Conservation (phyloP, 208 protist species). For the Phytomonas serpens region DNA sequence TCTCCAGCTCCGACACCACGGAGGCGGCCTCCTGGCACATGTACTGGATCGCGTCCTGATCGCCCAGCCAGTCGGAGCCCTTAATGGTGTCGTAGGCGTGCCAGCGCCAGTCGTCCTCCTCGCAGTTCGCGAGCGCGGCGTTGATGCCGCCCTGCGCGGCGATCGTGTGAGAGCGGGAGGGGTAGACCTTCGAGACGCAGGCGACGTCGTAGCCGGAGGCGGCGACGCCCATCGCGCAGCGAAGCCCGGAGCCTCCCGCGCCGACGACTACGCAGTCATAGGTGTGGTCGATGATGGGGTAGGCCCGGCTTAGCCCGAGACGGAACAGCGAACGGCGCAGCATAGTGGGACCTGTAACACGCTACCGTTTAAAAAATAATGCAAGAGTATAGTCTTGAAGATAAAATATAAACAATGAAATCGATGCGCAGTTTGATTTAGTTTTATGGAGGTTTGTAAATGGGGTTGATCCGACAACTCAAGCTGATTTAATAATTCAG, state of each 20-base stretch:
- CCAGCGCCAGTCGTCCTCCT: slow-evolving; percentile 98
- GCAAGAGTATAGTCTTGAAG: slow-evolving; percentile 1
- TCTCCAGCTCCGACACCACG: slow-evolving; percentile 94
- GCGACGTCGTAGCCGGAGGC: slow-evolving; percentile 97
- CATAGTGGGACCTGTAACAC: slow-evolving; percentile 13
- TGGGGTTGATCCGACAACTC: not conserved
- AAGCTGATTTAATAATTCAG: not conserved
- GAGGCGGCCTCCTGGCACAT: slow-evolving; percentile 97
- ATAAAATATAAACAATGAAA: slow-evolving; percentile 7
- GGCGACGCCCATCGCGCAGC: slow-evolving; percentile 96
- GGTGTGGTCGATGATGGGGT: slow-evolving; percentile 97
- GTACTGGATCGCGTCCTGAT: slow-evolving; percentile 99
- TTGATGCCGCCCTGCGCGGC: slow-evolving; percentile 99
- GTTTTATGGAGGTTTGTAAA: not conserved
- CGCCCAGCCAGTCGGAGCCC: slow-evolving; percentile 98
- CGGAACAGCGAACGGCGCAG: slow-evolving; percentile 52
- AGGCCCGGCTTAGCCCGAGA: slow-evolving; percentile 70
- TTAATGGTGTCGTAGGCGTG: slow-evolving; percentile 99
- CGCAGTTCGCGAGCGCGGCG: slow-evolving; percentile 98
- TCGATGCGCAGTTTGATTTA: not conserved
- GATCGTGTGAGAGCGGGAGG: slow-evolving; percentile 98
- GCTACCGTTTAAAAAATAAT: slow-evolving; percentile 8
- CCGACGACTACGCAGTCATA: slow-evolving; percentile 99
- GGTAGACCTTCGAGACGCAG: slow-evolving; percentile 98
- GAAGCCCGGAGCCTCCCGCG: slow-evolving; percentile 97